phyloP scores from a whole-genome alignment of 805 yeast species.

The Jamesozyma lodderae region DNA sequence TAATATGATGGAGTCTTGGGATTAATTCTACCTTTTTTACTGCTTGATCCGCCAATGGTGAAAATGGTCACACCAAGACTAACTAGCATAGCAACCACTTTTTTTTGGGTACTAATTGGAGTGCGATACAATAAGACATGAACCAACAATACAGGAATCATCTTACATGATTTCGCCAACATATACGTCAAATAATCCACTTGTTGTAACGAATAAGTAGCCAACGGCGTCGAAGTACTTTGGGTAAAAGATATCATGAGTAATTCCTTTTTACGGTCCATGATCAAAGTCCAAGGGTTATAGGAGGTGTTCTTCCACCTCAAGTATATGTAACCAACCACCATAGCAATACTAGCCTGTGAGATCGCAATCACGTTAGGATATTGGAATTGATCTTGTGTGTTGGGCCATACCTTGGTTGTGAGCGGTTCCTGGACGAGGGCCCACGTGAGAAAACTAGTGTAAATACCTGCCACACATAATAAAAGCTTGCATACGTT shows the following conservation, averaged over 20 bases:
- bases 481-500: slow-evolving; percentile 14
- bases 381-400: slow-evolving; percentile 50
- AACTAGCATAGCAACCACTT: slow-evolving; percentile 65
- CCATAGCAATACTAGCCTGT: slow-evolving; percentile 66
- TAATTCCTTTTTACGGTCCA: slow-evolving; percentile 32
- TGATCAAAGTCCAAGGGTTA: slow-evolving; percentile 30
- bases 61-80: slow-evolving; percentile 78
- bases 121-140: slow-evolving; percentile 65
- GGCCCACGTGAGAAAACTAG: slow-evolving; percentile 86
- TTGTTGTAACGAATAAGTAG: slow-evolving; percentile 66
- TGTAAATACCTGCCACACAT: slow-evolving; percentile 61
- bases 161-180: slow-evolving; percentile 85
- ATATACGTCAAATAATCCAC: slow-evolving; percentile 80
- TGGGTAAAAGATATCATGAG: slow-evolving; percentile 60
- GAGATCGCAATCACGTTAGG: slow-evolving; percentile 69
- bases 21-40: slow-evolving; percentile 14
- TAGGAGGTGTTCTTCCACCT: slow-evolving; percentile 25
- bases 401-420: slow-evolving; percentile 59
- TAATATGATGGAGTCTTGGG: slow-evolving; percentile 33
- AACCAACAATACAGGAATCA: slow-evolving; percentile 88
- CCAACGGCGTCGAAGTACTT: slow-evolving; percentile 74
- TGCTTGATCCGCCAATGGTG: slow-evolving; percentile 44
- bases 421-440: slow-evolving; percentile 82
- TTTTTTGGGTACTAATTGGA: slow-evolving; percentile 65
- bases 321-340: slow-evolving; percentile 58